Evolutionary conservation across 2,329 filamentous ascomycete genomes (phyloP).

Genomic region (Elsinoe ampelina): DNA sequence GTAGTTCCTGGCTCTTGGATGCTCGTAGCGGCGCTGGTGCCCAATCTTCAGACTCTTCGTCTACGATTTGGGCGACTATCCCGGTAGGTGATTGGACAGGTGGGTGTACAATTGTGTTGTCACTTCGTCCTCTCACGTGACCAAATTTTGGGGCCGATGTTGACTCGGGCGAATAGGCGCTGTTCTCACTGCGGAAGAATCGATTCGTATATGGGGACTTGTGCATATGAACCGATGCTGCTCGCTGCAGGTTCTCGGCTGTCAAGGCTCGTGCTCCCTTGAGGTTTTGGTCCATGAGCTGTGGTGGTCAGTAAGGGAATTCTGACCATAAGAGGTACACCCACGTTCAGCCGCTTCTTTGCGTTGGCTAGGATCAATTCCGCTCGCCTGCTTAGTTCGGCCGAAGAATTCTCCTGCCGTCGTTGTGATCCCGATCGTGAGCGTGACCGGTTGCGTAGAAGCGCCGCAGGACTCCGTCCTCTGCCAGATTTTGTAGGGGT

Average conservation of each 20-base stretch:
- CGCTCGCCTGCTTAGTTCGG: conserved; percentile 68
- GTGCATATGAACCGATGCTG: conserved; percentile 24
- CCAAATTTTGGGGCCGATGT: background rate
- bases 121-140: conserved; percentile 9
- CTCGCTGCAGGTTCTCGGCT: conserved; percentile 30
- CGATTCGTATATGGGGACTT: conserved; percentile 7
- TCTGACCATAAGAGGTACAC: background rate
- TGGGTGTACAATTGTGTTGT: conserved; percentile 6
- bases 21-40: background rate
- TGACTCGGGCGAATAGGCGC: background rate
- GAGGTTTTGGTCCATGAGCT: conserved; percentile 93
- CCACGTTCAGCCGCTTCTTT: conserved; percentile 74
- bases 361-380: conserved; percentile 89
- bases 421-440: background rate
- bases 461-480: background rate
- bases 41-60: conserved; percentile 9
- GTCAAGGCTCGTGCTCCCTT: conserved; percentile 55
- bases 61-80: background rate
- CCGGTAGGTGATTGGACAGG: background rate
- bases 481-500: conserved; percentile 5
- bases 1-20: conserved; percentile 12
- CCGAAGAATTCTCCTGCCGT: conserved; percentile 58
- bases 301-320: conserved; percentile 14
- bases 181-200: background rate
- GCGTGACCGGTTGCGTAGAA: background rate